A percentile compares a stretch with the other conserved stretches of the same genome.
These are phyloP conservation scores for Spiraea crenata DNA, from an alignment of 331 rosid genomes.

Conservation along the genomic window DNA sequence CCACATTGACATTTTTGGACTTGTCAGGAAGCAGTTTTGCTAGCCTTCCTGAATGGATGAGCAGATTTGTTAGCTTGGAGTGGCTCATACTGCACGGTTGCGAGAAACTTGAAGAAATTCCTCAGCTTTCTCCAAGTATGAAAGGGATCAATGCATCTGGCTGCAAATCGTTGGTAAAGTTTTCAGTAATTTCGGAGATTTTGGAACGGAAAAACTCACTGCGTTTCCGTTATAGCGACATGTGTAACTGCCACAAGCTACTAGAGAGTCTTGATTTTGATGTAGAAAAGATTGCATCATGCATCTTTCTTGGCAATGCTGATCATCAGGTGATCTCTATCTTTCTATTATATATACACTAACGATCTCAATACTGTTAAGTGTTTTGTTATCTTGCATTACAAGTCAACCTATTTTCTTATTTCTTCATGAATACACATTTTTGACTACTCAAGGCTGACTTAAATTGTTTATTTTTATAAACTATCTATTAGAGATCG, in stretches of 20 bases:
- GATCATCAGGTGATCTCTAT: not conserved
- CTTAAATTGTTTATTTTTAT: too few species aligned
- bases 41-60: constrained; percentile 10
- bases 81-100: constrained; percentile 8
- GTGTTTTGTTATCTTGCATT: too few species aligned
- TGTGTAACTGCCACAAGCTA: constrained; percentile 9
- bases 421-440: too few species aligned
- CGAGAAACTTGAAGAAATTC: constrained; percentile 10
- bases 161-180: constrained; percentile 7
- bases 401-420: too few species aligned
- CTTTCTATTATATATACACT: too few species aligned
- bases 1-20: constrained; percentile 10
- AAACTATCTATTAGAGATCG: too few species aligned
- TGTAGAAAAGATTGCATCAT: constrained; percentile 10
- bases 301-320: not conserved
- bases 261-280: constrained; percentile 2
- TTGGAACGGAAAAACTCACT: not conserved
- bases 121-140: constrained; percentile 4
- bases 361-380: too few species aligned
- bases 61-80: not conserved
- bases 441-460: too few species aligned
- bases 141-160: constrained; percentile 7
- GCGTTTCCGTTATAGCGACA: not conserved
- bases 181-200: not conserved
- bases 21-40: constrained; percentile 9